Base-by-base conservation (phyloP, 257 asterid genomes). In the Rauvolfia tetraphylla region DNA sequence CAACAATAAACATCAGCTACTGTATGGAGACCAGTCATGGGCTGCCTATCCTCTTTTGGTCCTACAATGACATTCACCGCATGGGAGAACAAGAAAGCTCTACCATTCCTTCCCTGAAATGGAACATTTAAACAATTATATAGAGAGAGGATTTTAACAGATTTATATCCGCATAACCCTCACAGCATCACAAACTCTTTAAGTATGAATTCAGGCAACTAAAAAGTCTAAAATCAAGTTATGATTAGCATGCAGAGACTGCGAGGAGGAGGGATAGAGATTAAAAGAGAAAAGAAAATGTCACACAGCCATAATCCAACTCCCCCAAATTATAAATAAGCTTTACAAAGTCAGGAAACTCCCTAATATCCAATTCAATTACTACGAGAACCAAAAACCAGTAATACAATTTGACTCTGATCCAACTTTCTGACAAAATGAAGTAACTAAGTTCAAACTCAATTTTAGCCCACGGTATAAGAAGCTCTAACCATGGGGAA, bases 11-110 rank as follows among this genome's bases (percentile, higher is more conserved):
- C 80, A 44, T 91, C 95, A 65, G 95, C 95, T 3, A 91, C 96
- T 1, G 93, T 90, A 85, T 91, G 97, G 56, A 87, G 92, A 20
- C 97, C 97, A 7, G 97, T 91, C 87, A 91, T 79, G 1, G 89
- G 90, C 68, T 85, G 80, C 83, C 93, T 86, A 75, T 91, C 93
- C 85, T 89, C 97, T 83, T 84, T 89, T 18, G 86, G 88, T 63
- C 97, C 97, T 15, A 87, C 84, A 46, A 69, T 71, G 27, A 88
- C 29, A 81, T 92, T 92, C 95, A 86, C 86, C 3, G 93, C 93
- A 63, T 92, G 95, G 79, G 92, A 89, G 86, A 92, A 90, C 57
- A 92, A 81, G 71, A 90, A 90, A 3, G 95, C 97, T 59, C 96
- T 75, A 54, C 97, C 97, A 22, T 88, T 86, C 71, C 88, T 84